Conservation (phyloP, 805 yeast species). For the Candida wancherniae region DNA sequence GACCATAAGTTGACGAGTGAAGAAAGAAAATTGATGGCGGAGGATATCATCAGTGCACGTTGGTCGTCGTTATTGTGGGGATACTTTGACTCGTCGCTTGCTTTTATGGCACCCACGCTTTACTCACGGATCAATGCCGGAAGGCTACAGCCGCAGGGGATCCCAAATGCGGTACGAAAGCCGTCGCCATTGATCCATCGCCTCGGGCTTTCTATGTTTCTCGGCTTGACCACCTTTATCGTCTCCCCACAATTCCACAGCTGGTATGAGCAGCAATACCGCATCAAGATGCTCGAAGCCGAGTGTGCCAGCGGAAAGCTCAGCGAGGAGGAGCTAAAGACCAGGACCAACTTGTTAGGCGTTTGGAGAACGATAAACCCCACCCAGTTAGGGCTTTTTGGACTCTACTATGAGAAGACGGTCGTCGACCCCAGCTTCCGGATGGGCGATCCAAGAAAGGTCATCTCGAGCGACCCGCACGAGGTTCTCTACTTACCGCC, state of each 20-base stretch:
- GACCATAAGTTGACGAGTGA: conserved; percentile 39
- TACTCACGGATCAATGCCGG: conserved; percentile 13
- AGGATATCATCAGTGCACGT: conserved; percentile 33
- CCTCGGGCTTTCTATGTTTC: conserved; percentile 31
- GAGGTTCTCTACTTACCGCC: conserved; percentile 27
- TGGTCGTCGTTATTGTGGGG: conserved; percentile 32
- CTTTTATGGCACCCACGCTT: conserved; percentile 40
- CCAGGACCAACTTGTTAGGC: conserved; percentile 17
- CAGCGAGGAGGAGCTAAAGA: conserved; percentile 8
- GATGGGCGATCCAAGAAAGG: conserved; percentile 51
- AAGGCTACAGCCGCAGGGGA: conserved; percentile 3
- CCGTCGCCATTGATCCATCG: conserved; percentile 29
- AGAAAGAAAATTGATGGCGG: conserved; percentile 41
- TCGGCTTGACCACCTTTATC: conserved; percentile 29
- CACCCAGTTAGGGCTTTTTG: conserved; percentile 32
- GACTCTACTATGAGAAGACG: conserved; percentile 50
- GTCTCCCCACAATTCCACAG: conserved; percentile 11
- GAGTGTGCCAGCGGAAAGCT: conserved; percentile 26
- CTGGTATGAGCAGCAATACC: conserved; percentile 16
- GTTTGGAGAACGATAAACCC: conserved; percentile 36
- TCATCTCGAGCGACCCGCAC: conserved; percentile 24
- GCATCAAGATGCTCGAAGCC: conserved; percentile 26
- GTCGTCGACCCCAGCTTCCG: conserved; percentile 47
- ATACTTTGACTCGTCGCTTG: conserved; percentile 37
- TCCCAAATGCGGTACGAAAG: conserved; percentile 1